Conservation (phyloP, 2,329 filamentous ascomycete species). For the Diaporthe aspalathi region DNA sequence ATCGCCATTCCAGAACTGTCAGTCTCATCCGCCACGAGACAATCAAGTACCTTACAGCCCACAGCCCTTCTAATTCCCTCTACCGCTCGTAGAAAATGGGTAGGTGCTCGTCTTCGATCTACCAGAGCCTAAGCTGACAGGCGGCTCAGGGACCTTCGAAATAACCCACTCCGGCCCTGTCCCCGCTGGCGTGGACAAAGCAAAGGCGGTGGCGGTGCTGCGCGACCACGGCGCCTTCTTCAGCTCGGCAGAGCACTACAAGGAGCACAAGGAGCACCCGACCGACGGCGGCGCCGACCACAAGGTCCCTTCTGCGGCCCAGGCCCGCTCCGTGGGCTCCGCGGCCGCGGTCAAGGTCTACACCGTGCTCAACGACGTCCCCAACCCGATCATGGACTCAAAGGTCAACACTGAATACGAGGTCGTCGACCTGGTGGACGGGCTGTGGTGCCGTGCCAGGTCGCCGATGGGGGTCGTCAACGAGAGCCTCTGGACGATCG, state of each 20-base stretch:
- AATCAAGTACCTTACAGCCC: background rate
- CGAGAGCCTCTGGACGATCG: slow-evolving; percentile 3
- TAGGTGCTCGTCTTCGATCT: background rate
- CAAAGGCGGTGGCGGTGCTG: slow-evolving; percentile 19
- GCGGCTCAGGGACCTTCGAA: background rate
- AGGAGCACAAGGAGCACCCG: slow-evolving; percentile 3
- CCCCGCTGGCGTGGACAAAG: slow-evolving; percentile 20
- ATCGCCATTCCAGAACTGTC: background rate
- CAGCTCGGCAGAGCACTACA: slow-evolving; percentile 25
- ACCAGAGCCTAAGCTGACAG: background rate
- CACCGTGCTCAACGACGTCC: slow-evolving; percentile 18
- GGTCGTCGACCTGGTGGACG: slow-evolving; percentile 13
- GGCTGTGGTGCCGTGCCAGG: slow-evolving; percentile 12
- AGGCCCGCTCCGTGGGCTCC: slow-evolving; percentile 2
- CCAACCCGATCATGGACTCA: slow-evolving; percentile 26
- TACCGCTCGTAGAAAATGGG: background rate
- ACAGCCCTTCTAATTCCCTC: background rate
- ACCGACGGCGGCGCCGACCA: background rate
- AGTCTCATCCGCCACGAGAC: background rate
- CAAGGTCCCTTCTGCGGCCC: background rate
- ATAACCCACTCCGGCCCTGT: slow-evolving; percentile 8
- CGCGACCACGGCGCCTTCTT: slow-evolving; percentile 26
- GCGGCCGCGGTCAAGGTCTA: background rate
- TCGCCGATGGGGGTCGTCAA: slow-evolving; percentile 19
- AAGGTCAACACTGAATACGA: slow-evolving; percentile 11